Evolutionary conservation across 257 asterid species (phyloP).

Genomic region (Rauvolfia tetraphylla): DNA sequence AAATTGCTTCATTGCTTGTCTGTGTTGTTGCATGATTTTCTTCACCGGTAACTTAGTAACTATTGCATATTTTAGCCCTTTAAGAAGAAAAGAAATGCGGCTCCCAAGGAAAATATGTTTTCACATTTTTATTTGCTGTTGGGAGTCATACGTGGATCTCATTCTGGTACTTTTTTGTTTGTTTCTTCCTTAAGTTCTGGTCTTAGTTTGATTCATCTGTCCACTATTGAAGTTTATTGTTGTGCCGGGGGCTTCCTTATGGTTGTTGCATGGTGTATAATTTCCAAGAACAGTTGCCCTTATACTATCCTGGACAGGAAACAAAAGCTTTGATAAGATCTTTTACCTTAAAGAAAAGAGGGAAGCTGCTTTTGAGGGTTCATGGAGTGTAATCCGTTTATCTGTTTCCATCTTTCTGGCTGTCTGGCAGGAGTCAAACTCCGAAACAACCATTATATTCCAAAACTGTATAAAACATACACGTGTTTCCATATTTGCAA

Average conservation of each 20-base stretch:
- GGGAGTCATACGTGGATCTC: neutral
- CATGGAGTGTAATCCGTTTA: neutral
- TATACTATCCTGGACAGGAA: neutral
- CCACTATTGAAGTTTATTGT: neutral
- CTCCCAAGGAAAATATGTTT: neutral
- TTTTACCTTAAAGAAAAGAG: neutral
- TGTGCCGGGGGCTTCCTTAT: neutral
- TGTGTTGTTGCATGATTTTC: neutral
- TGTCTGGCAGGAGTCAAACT: neutral
- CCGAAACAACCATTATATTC: neutral
- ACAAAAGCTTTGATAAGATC: neutral
- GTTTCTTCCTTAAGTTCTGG: neutral
- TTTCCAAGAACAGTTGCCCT: neutral
- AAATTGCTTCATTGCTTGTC: neutral
- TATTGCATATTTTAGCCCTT: neutral
- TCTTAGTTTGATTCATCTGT: neutral
- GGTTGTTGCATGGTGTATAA: neutral
- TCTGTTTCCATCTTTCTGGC: neutral
- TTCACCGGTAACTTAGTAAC: neutral
- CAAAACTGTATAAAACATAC: neutral
- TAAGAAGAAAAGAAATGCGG: neutral
- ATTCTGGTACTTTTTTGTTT: neutral
- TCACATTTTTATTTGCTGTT: neutral
- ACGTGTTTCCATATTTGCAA: neutral
- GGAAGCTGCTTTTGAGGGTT: neutral